Evolutionary conservation across 768 basidiomycete species (phyloP).

Genomic region (Lentinula detonsa): DNA sequence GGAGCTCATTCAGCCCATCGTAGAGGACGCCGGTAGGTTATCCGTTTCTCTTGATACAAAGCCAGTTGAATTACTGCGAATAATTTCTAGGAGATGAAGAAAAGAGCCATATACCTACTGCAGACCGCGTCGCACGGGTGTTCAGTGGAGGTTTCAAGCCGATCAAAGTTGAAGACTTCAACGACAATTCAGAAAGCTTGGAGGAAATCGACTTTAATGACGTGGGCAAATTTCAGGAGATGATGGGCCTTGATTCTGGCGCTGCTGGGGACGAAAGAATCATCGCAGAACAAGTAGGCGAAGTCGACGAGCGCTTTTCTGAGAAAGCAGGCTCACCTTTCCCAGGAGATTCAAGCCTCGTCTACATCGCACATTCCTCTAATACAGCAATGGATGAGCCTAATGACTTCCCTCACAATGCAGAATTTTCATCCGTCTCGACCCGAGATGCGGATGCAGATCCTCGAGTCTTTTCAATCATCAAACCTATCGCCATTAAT

Average conservation of each 20-base stretch:
- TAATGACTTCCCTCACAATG: not conserved
- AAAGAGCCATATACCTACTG: constrained; percentile 59
- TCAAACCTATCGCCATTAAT: not conserved
- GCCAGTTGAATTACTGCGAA: not conserved
- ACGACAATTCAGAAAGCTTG: constrained; percentile 27
- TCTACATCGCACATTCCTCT: not conserved
- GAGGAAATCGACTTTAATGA: constrained; percentile 68
- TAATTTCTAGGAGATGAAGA: constrained; percentile 37
- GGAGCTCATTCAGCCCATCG: constrained; percentile 50
- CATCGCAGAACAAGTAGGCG: too few relatives aligned
- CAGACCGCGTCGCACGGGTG: constrained; percentile 56
- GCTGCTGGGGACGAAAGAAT: not conserved
- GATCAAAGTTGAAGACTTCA: constrained; percentile 23
- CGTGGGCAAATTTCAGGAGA: constrained; percentile 37
- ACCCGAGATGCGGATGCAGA: not conserved
- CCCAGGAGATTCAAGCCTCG: not conserved
- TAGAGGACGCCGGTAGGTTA: constrained; percentile 46
- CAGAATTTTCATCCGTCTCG: not conserved
- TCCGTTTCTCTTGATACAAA: not conserved
- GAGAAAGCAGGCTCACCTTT: not conserved
- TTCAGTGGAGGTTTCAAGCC: constrained; percentile 38
- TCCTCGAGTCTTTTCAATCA: not conserved
- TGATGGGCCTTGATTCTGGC: constrained; percentile 22
- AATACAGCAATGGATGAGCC: not conserved
- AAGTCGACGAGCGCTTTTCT: not conserved